Conservation (phyloP, 352 stramenopile species). For the Saprolegnia diclina region DNA sequence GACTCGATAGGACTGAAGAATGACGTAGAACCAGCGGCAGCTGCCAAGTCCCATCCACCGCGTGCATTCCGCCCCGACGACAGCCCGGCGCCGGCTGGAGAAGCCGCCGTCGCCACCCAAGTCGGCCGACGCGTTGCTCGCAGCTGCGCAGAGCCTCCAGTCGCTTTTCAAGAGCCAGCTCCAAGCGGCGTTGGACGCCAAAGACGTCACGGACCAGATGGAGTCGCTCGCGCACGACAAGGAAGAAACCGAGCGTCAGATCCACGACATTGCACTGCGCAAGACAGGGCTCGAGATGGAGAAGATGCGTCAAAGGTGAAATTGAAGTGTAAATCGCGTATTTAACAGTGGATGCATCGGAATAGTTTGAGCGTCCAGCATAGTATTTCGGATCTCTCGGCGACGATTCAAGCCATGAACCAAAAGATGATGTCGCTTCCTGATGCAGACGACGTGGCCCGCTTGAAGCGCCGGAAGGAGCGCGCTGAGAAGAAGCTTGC, state of each 20-base stretch:
- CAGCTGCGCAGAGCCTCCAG: constrained; percentile 1
- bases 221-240: constrained; percentile 60
- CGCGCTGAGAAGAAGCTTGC: constrained; percentile 63
- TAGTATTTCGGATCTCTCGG: constrained; percentile 67
- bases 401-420: constrained; percentile 51
- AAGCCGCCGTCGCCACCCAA: constrained; percentile 4
- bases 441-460: constrained; percentile 57
- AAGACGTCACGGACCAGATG: constrained; percentile 49
- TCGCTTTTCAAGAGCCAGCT: constrained; percentile 23
- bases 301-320: constrained; percentile 56
- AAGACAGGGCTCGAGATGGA: constrained; percentile 78
- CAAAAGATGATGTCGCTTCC: constrained; percentile 59
- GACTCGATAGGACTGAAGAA: background rate
- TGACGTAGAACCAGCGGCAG: background rate
- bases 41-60: background rate
- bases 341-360: background rate
- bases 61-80: background rate
- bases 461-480: constrained; percentile 58
- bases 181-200: constrained; percentile 40
- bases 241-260: constrained; percentile 50
- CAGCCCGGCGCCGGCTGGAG: background rate
- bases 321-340: too few relatives aligned
- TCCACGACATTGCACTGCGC: constrained; percentile 46
- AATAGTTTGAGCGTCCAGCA: constrained; percentile 48
- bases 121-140: constrained; percentile 4